Evolutionary conservation across 2,329 filamentous ascomycete species (phyloP), one percentile per base, ranked within the genome.

Genomic region (Fusarium ramigenum): DNA sequence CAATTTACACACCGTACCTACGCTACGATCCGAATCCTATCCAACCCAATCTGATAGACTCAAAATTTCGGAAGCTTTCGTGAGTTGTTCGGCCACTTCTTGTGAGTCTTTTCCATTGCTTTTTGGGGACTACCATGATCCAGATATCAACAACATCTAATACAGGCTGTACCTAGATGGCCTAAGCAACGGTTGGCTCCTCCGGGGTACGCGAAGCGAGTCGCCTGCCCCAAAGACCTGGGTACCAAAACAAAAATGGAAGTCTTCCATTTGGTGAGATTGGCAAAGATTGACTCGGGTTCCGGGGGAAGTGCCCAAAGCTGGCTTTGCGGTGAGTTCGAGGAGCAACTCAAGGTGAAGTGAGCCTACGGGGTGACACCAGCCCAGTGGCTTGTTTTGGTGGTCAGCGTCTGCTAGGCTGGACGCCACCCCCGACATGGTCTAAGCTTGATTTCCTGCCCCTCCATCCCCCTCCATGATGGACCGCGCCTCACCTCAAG

Each of bases 321-420:
- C 50, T 69, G 72, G 72, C 72, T 63, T 68, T 72, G 66, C 71
- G 71, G 71, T 73, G 71, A 74, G 66, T 44, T 60, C 66, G 19
- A 39, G 18, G 50, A 52, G 40, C 40, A 47, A 68, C 36, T 62
- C 64, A 57, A 73, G 64, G 61, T 67, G 70, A 74, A 42, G 46
- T 72, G 32, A 60, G 50, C 34, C 49, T 43, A 42, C 25, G 21
- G 18, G 28, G 16, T 50, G 47, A 50, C 30, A 50, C 37, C 30
- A 57, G 64, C 42, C 36, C 30, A 54, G 65, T 70, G 68, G 68
- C 61, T 59, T 54, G 54, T 72, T 72, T 69, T 69, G 70, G 70
- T 77, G 70, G 75, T 77, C 73, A 77, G 74, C 73, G 63, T 34
- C 60, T 69, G 54, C 60, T 69, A 52, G 39, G 46, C 60, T 69